Evolutionary conservation across 768 basidiomycete species (phyloP), one percentile per base, ranked within the genome.

Genomic region (Sarcodon sp.): DNA sequence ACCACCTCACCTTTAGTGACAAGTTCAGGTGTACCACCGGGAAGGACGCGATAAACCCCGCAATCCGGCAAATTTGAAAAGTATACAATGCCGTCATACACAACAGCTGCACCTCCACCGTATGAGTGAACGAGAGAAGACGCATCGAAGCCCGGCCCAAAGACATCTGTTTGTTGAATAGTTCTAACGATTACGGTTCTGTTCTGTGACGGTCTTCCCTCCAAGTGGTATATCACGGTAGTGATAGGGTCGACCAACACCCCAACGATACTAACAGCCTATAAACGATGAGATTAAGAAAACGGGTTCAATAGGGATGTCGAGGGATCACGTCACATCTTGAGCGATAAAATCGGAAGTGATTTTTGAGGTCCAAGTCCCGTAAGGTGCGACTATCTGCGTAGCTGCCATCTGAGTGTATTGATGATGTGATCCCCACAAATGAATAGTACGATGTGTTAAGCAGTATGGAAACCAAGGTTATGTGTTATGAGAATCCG

Each of bases 51-150:
- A 56, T 82, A 85, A 0, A 83, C 66, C 8, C 76, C 64, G 1
- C 72, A 71, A 58, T 80, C 77, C 9, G 46, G 47, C 32, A 69
- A 62, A 58, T 80, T 66, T 3, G 80, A 80, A 59, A 84, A 87
- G 61, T 79, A 79, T 6, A 74, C 61, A 9, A 66, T 60, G 6
- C 68, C 71, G 36, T 65, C 66, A 49, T 73, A 62, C 1, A 76
- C 76, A 15, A 73, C 68, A 1, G 77, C 77, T 1, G 79, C 64
- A 2, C 70, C 76, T 10, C 86, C 86, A 0, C 86, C 84, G 45
- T 86, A 86, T 59, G 58, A 84, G 21, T 84, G 75, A 3, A 86
- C 83, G 12, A 68, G 59, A 0, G 75, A 72, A 33, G 75, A 67
- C 5, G 68, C 76, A 58, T 73, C 80, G 70, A 73, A 84, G 0